Evolutionary conservation across 1,284 basidiomycete genomes (phyloP), one percentile per base, ranked within the genome.

Genomic region (Fistulinella staudtii): DNA sequence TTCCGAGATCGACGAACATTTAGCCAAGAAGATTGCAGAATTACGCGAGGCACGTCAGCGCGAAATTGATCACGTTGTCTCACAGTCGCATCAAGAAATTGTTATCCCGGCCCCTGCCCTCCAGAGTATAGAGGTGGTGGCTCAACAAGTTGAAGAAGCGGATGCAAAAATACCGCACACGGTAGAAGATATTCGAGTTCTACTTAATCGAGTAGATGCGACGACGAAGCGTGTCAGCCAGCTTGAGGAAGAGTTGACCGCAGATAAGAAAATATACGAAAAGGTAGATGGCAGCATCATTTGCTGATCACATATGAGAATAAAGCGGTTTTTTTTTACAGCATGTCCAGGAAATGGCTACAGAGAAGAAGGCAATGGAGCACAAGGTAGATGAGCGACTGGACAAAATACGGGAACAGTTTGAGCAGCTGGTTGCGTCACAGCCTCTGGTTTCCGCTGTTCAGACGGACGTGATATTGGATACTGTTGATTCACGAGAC

Each of bases 201-300:
- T 63, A 38, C 60, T 65, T 36, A 39, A 53, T 24, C 58, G 41
- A 38, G 63, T 60, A 9, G 53, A 55, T 35, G 50, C 57, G 3
- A 50, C 52, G 21, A 54, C 52, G 23, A 53, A 53, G 36, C 54
- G 54, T 33, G 44, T 64, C 20, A 41, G 30, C 15, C 41, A 50
- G 17, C 45, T 61, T 5, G 58, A 61, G 39, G 36, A 53, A 40
- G 60, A 63, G 13, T 39, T 60, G 18, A 47, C 49, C 2, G 7
- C 5, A 20, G 55, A 46, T 39, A 55, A 55, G 31, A 43, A 54
- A 22, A 35, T 39, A 17, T 50, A 57, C 39, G 30, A 14, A 27
- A 52, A 61, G 54, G 59, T 61, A 45, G 25, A 36, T 43, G 21
- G 22, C 8, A 9, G 10, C 3, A 31, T 33, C 20, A 23, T 28